These are phyloP conservation scores for Fomitopsis pinicola DNA, from an alignment of 1,284 basidiomycete species.

Conservation along the genomic window DNA sequence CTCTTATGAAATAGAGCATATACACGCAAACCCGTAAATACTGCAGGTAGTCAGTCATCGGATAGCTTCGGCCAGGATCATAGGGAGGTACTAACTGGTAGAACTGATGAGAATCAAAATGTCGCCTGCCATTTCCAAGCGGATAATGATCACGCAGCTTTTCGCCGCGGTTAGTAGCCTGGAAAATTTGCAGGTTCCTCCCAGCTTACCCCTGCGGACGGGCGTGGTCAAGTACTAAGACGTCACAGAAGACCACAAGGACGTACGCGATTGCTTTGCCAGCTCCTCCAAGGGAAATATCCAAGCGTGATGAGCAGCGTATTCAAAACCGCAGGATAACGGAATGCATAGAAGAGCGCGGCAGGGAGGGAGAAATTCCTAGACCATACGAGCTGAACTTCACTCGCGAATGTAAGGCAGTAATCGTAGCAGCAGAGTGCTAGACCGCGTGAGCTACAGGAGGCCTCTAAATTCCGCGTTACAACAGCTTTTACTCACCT, in stretches of 20 bases:
- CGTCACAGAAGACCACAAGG: neutral
- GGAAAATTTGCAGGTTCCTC: neutral
- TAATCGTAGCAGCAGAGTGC: constrained; percentile 14
- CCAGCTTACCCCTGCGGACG: neutral
- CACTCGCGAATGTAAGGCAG: constrained; percentile 7
- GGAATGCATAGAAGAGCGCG: constrained; percentile 8
- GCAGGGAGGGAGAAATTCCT: constrained; percentile 1
- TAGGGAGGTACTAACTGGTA: neutral
- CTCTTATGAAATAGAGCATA: neutral
- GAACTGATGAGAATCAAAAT: neutral
- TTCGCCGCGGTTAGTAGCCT: neutral
- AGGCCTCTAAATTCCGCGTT: too few species aligned
- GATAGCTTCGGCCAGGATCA: too few species aligned
- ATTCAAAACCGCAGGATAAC: constrained; percentile 10
- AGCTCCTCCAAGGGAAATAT: neutral
- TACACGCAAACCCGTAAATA: constrained; percentile 1
- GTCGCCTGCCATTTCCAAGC: constrained; percentile 3
- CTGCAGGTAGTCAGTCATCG: neutral
- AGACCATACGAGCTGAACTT: constrained; percentile 11
- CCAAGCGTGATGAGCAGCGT: constrained; percentile 5
- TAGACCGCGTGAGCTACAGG: neutral
- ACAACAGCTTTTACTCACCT: neutral
- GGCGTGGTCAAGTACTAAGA: neutral
- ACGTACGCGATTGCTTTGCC: neutral
- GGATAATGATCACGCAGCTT: neutral